phyloP scores from a whole-genome alignment of 257 asterid genomes.

The Cynanchum wilfordii region DNA sequence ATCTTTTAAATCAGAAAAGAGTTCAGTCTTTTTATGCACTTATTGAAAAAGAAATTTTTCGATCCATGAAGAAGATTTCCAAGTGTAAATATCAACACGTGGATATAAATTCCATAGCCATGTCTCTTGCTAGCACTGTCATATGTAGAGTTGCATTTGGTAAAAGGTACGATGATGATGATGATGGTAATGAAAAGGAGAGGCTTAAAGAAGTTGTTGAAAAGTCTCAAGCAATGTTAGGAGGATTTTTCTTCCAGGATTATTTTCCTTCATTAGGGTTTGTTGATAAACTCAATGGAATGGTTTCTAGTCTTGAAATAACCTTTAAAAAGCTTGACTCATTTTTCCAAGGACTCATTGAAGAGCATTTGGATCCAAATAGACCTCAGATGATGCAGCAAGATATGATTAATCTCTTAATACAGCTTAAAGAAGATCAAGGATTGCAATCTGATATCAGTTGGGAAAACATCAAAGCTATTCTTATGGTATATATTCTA shows the following conservation, averaged over 20 bases:
- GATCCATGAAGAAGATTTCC: background rate
- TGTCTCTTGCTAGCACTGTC: background rate
- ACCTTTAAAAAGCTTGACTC: constrained; percentile 12
- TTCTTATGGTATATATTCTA: constrained; percentile 9
- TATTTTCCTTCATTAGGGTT: constrained; percentile 18
- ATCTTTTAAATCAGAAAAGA: constrained; percentile 6
- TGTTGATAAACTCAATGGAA: constrained; percentile 21
- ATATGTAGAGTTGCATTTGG: constrained; percentile 15
- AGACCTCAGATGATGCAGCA: constrained; percentile 9
- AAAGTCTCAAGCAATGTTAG: constrained; percentile 11
- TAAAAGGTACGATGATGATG: constrained; percentile 8
- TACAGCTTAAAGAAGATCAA: constrained; percentile 9
- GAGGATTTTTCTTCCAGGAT: constrained; percentile 17
- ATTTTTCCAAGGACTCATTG: constrained; percentile 17
- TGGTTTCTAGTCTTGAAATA: constrained; percentile 14
- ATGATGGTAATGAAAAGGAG: background rate
- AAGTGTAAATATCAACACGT: background rate
- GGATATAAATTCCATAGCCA: background rate
- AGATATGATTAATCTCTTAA: constrained; percentile 12
- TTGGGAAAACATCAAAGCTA: constrained; percentile 21
- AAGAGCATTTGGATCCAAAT: constrained; percentile 17
- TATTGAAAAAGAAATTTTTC: constrained; percentile 4
- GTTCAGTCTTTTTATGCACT: constrained; percentile 6
- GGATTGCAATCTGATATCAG: background rate
- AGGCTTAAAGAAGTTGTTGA: background rate